Evolutionary conservation across 2,329 filamentous ascomycete genomes (phyloP).

Genomic region (Chaetomium sp.): DNA sequence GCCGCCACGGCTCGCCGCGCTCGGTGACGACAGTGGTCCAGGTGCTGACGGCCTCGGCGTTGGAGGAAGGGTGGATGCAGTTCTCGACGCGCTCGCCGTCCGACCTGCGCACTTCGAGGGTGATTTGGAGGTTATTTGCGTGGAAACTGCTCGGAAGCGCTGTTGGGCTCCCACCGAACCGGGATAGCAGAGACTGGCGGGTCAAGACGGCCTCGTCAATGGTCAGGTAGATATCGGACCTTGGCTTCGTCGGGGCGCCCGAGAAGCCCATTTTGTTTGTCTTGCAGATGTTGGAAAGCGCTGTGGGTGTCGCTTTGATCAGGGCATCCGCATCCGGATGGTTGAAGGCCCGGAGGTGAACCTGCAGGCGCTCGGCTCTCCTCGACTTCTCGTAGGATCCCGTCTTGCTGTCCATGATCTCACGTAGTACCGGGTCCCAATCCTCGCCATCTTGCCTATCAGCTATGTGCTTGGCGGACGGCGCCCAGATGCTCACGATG

Average conservation of each 20-base stretch:
- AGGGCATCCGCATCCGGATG: constrained; percentile 76
- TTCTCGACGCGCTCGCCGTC: constrained; percentile 81
- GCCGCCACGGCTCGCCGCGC: constrained; percentile 80
- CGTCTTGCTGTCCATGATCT: constrained; percentile 72
- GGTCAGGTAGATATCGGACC: constrained; percentile 95
- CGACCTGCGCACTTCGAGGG: constrained; percentile 79
- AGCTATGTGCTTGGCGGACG: constrained; percentile 54
- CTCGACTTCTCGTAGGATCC: constrained; percentile 73
- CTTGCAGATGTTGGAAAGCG: constrained; percentile 77
- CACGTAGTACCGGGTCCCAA: constrained; percentile 72
- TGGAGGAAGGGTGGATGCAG: constrained; percentile 86
- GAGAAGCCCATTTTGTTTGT: constrained; percentile 93
- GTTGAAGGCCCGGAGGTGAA: constrained; percentile 78
- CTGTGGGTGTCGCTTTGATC: constrained; percentile 83
- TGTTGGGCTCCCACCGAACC: constrained; percentile 72
- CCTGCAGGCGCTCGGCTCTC: constrained; percentile 73
- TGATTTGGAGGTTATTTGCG: constrained; percentile 80
- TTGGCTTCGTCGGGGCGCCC: constrained; percentile 80
- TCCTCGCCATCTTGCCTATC: constrained; percentile 64
- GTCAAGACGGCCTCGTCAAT: constrained; percentile 77
- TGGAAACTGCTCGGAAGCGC: constrained; percentile 63
- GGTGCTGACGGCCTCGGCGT: constrained; percentile 73
- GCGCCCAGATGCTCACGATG: constrained; percentile 75
- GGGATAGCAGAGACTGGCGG: constrained; percentile 69
- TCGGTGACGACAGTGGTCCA: constrained; percentile 86